Evolutionary conservation across 441 rosid genomes (phyloP).

Genomic region (Erodium trifolium): DNA sequence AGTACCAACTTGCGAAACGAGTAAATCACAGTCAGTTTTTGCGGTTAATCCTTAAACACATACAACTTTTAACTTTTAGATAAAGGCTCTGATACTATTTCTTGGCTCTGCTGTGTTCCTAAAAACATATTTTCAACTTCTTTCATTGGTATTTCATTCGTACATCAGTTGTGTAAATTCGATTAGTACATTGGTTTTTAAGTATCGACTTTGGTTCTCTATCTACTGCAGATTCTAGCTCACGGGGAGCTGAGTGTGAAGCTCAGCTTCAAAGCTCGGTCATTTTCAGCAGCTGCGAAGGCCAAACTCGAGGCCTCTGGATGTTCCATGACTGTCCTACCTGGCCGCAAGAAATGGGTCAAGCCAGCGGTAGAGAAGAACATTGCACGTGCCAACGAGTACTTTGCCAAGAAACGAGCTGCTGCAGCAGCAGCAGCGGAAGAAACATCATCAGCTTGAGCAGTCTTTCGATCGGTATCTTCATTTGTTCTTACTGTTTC

Average conservation of each 20-base stretch:
- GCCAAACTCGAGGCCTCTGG: conserved; percentile 83
- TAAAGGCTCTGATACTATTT: neutral
- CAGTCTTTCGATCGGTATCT: neutral
- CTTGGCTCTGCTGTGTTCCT: neutral
- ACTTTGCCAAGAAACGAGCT: neutral
- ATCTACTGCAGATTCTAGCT: conserved; percentile 55
- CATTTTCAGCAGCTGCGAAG: conserved; percentile 66
- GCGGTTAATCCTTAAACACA: too few species aligned
- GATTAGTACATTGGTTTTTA: too few species aligned
- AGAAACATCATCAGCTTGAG: neutral
- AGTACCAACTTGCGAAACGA: too few species aligned
- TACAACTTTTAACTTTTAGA: too few species aligned
- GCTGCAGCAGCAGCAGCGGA: neutral
- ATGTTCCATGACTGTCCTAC: conserved; percentile 62
- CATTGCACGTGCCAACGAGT: conserved; percentile 1
- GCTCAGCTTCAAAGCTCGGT: conserved; percentile 68
- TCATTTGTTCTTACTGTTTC: too few species aligned
- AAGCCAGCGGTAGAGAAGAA: neutral
- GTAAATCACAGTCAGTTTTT: too few species aligned
- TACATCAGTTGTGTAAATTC: too few species aligned
- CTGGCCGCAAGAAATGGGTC: conserved; percentile 85
- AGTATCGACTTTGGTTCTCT: conserved; percentile 8
- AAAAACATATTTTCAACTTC: neutral
- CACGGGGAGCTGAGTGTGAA: conserved; percentile 62
- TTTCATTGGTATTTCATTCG: too few species aligned